Percentiles rank a stretch among this genome's conserved stretches.
Conservation (phyloP, 306 rosid species). For the Lathyrus tuberosus region DNA sequence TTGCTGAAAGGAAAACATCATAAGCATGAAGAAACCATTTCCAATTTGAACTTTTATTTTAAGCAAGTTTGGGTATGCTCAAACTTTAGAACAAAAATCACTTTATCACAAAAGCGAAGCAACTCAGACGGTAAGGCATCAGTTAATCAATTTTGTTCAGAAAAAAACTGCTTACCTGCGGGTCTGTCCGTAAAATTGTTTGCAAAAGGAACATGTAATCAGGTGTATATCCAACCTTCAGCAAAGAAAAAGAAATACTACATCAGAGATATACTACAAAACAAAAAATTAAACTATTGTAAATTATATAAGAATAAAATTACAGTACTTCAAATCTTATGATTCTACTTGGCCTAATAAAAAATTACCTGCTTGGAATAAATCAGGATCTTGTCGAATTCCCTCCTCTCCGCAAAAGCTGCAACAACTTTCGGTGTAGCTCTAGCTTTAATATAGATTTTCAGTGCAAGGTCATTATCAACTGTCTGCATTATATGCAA, state of each 20-base stretch:
- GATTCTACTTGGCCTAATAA: conserved; percentile 9
- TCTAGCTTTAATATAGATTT: conserved; percentile 94
- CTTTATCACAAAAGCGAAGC: conserved; percentile 26
- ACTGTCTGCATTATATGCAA: conserved; percentile 62
- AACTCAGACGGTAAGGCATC: conserved; percentile 18
- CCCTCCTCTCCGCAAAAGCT: conserved; percentile 97
- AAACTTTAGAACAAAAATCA: conserved; percentile 32
- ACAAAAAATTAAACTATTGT: background rate
- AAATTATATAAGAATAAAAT: conserved; percentile 5
- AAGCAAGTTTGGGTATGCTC: conserved; percentile 26
- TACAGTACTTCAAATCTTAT: background rate
- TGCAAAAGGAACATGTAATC: conserved; percentile 90
- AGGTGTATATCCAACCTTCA: conserved; percentile 94
- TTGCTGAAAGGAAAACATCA: conserved; percentile 37
- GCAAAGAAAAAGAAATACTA: conserved; percentile 34
- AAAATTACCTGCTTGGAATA: conserved; percentile 85
- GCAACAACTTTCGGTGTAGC: conserved; percentile 98
- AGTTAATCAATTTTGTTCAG: conserved; percentile 7
- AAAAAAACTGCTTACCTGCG: conserved; percentile 63
- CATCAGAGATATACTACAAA: conserved; percentile 10
- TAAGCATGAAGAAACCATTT: conserved; percentile 29
- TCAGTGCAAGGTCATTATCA: conserved; percentile 90
- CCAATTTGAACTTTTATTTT: conserved; percentile 29
- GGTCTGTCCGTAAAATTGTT: conserved; percentile 86
- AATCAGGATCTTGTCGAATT: conserved; percentile 90